phyloP scores from a whole-genome alignment of 73 alveolate genomes.

The Paramecium sexaurelia region DNA sequence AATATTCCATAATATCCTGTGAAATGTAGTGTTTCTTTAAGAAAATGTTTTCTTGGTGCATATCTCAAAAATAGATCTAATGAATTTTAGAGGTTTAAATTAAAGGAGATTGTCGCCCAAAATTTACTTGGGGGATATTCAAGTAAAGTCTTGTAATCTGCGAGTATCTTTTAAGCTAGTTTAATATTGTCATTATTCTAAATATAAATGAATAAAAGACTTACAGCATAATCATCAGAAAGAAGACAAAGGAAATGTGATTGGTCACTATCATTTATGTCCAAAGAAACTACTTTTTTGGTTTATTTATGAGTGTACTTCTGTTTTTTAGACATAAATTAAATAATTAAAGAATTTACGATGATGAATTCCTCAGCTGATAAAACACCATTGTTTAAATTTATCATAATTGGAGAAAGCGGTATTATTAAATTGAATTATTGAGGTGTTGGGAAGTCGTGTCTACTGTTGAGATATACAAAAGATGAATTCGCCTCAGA shows the following conservation, averaged over 20 bases:
- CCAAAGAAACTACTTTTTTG: background rate
- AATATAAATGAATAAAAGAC: background rate
- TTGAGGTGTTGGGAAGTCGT: slow-evolving; percentile 83
- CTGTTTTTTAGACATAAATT: slow-evolving; percentile 27
- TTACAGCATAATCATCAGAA: background rate
- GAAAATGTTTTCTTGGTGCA: slow-evolving; percentile 54
- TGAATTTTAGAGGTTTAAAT: slow-evolving; percentile 2
- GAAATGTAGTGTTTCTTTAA: background rate
- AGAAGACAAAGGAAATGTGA: slow-evolving; percentile 7
- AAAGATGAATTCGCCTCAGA: slow-evolving; percentile 74
- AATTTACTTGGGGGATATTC: background rate
- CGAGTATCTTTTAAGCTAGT: background rate
- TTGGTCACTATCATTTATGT: slow-evolving; percentile 15
- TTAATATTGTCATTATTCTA: background rate
- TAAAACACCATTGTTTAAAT: slow-evolving; percentile 59
- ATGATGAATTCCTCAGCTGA: slow-evolving; percentile 28
- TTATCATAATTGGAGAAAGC: slow-evolving; percentile 72
- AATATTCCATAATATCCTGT: background rate
- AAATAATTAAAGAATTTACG: slow-evolving; percentile 34
- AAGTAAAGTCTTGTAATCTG: background rate
- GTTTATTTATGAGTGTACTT: background rate
- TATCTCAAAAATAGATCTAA: slow-evolving; percentile 32
- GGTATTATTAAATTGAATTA: slow-evolving; percentile 20
- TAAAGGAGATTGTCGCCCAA: slow-evolving; percentile 31
- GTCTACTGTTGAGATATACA: slow-evolving; percentile 73